Evolutionary conservation across 1,284 basidiomycete species (phyloP), one percentile per base, ranked within the genome.

Genomic region (Pseudozyma pruni): DNA sequence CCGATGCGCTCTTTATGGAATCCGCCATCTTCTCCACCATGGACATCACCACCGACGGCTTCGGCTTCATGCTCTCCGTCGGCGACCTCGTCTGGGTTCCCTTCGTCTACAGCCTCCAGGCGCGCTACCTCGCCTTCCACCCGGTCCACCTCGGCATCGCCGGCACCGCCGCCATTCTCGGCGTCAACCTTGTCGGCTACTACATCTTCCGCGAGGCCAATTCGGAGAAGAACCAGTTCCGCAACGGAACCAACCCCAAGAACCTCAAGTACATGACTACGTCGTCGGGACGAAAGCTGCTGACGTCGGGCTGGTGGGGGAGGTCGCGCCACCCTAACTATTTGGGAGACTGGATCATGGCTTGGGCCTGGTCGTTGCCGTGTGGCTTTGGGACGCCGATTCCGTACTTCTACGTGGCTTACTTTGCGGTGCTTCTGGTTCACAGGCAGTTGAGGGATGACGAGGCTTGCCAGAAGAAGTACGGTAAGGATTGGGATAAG

Each of bases 241-340:
- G 94, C 54, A 93, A 91, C 74, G 95, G 95, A 32, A 87, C 85
- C 78, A 98, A 99, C 84, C 92, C 93, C 0, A 98, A 97, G 86
- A 92, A 93, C 82, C 85, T 98, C 19, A 84, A 88, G 72, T 96
- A 85, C 82, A 89, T 98, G 84, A 87, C 89, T 51, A 98, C 95
- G 1, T 87, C 89, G 71, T 87, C 88, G 13, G 96, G 96, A 11
- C 90, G 92, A 6, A 95, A 93, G 83, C 87, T 99, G 33, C 86
- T 99, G 40, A 96, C 90, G 19, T 91, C 91, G 10, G 96, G 96
- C 10, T 98, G 95, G 96, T 99, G 96, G 96, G 95, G 94, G 16
- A 84, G 87, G 37, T 95, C 91, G 2, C 88, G 92, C 44, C 96
- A 98, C 84, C 96, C 96, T 25, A 84, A 84, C 74, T 85, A 85